Evolutionary conservation across 495 filamentous ascomycete species (phyloP), one percentile per base, ranked within the genome.

Genomic region (Penicillium paxilli): DNA sequence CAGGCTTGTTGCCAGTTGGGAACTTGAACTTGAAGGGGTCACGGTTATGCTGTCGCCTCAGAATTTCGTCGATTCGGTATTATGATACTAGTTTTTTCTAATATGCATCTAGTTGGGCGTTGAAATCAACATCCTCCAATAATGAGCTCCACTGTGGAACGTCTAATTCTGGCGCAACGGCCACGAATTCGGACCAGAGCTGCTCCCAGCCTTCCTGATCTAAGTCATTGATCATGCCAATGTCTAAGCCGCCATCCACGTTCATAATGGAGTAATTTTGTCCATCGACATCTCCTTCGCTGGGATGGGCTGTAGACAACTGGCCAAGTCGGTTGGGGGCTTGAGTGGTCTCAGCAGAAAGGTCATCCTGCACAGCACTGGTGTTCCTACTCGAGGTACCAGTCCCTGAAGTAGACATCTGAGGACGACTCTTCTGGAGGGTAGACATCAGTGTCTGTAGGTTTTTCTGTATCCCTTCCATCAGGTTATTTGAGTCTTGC

Each of bases 131-230:
- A 49, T 63, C 59, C 10, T 63, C 57, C 23, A 63, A 38, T 40
- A 65, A 46, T 19, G 57, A 52, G 45, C 60, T 68, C 65, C 65
- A 65, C 54, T 67, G 62, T 24, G 57, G 62, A 7, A 47, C 57
- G 32, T 68, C 59, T 20, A 68, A 37, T 24, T 61, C 57, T 14
- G 59, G 62, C 23, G 59, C 65, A 25, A 67, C 54, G 49, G 59
- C 62, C 46, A 61, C 52, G 45, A 68, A 63, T 9, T 68, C 57
- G 3, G 50, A 57, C 62, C 59, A 67, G 16, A 67, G 38, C 49
- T 60, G 57, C 17, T 62, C 53, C 64, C 64, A 67, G 8, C 49
- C 54, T 40, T 61, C 61, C 28, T 63, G 35, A n/a, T 32, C 52
- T 12, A 59, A 37, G 11, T 57, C 52, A 21, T 57, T 54, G 14